Evolutionary conservation across 2,329 filamentous ascomycete genomes (phyloP).

Genomic region (Endoconidiophora laricicola): DNA sequence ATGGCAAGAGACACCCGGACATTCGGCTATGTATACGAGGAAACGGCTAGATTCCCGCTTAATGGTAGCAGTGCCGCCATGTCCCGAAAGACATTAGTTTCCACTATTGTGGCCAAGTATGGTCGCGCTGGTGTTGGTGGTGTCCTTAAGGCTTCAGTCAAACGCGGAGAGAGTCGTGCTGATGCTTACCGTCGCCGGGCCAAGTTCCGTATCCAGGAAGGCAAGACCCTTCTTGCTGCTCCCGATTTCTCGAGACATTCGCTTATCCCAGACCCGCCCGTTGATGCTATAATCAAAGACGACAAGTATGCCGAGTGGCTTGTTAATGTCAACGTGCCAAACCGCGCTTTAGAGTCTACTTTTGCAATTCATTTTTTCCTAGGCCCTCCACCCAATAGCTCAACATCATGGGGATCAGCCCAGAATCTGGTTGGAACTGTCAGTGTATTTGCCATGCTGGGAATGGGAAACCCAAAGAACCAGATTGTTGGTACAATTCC

Average conservation of each 20-base stretch:
- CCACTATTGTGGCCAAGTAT: constrained; percentile 22
- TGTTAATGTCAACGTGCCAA: constrained; percentile 46
- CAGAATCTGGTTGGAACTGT: constrained; percentile 45
- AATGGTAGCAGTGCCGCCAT: constrained; percentile 12
- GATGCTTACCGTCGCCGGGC: constrained; percentile 2
- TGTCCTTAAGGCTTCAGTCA: constrained; percentile 25
- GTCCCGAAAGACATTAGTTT: constrained; percentile 11
- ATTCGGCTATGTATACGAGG: constrained; percentile 63
- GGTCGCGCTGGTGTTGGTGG: constrained; percentile 27
- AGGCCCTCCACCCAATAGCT: constrained; percentile 31
- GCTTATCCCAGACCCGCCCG: constrained; percentile 14
- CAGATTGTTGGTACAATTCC: constrained; percentile 28
- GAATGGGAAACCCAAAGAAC: constrained; percentile 13
- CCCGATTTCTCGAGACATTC: constrained; percentile 12
- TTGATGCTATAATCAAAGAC: constrained; percentile 21
- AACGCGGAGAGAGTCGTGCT: constrained; percentile 2
- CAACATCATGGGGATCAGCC: constrained; percentile 32
- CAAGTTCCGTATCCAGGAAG: constrained; percentile 12
- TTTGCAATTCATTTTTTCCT: constrained; percentile 53
- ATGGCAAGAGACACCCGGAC: constrained; percentile 38
- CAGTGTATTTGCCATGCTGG: constrained; percentile 32
- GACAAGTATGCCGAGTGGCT: constrained; percentile 46
- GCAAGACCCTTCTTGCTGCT: constrained; percentile 8
- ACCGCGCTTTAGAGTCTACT: constrained; percentile 41
- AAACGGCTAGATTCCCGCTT: constrained; percentile 24